Percentiles rank a stretch among this genome's conserved stretches.
Evolutionary conservation across 2,329 filamentous ascomycete genomes (phyloP).

Genomic region (Alternaria postmessia): DNA sequence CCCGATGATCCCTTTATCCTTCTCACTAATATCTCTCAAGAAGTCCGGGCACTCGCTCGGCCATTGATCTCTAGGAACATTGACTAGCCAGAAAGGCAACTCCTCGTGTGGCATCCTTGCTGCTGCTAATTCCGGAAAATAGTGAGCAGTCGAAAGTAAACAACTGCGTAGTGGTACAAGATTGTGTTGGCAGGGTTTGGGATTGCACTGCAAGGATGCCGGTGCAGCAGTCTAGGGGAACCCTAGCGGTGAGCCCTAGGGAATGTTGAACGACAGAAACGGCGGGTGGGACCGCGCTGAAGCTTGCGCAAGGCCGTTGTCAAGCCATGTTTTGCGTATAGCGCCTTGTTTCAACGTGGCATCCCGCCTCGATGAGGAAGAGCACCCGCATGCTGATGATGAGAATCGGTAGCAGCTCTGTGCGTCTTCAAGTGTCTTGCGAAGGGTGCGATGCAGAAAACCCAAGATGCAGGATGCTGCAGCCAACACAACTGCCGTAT

Average conservation of each 20-base stretch:
- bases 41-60: slow-evolving; percentile 75
- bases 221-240: slow-evolving; percentile 8
- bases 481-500: neutral
- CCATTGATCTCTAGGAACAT: slow-evolving; percentile 70
- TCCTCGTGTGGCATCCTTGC: slow-evolving; percentile 17
- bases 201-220: slow-evolving; percentile 21
- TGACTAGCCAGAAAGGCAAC: slow-evolving; percentile 82
- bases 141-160: neutral
- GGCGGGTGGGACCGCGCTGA: slow-evolving; percentile 22
- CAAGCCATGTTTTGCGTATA: slow-evolving; percentile 24
- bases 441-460: neutral
- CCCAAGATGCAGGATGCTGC: neutral
- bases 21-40: slow-evolving; percentile 68
- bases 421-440: neutral
- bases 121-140: slow-evolving; percentile 1
- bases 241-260: slow-evolving; percentile 9
- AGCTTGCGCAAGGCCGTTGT: slow-evolving; percentile 6
- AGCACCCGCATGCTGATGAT: neutral
- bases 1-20: slow-evolving; percentile 74
- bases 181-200: slow-evolving; percentile 10
- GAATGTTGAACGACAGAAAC: slow-evolving; percentile 17
- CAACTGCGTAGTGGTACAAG: slow-evolving; percentile 1
- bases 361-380: neutral
- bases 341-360: slow-evolving; percentile 20
- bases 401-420: neutral